These are phyloP conservation scores for Dipteronia sinensis DNA, from an alignment of 345 rosid species.

Conservation along the genomic window DNA sequence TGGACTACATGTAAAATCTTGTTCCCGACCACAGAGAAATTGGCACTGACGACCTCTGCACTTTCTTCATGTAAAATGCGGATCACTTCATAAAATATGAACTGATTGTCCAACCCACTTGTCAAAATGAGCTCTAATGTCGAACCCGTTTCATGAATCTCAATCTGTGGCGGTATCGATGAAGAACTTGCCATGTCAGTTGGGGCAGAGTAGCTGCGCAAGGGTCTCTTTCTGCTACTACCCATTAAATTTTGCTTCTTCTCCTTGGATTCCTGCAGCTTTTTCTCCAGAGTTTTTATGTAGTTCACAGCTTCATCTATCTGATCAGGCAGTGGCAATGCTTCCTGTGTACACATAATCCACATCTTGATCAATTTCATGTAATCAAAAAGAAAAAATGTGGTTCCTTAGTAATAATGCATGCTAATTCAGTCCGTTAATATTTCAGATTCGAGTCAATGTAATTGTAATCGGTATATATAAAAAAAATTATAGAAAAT, in stretches of 20 bases:
- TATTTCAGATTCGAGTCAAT: too few species aligned
- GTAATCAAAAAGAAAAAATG: background rate
- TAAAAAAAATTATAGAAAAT: background rate
- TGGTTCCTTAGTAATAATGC: too few species aligned
- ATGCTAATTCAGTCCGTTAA: too few species aligned
- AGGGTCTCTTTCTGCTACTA: slow-evolving; percentile 32
- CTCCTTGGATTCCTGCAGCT: slow-evolving; percentile 34
- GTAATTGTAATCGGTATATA: too few species aligned
- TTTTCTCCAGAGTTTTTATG: slow-evolving; percentile 39
- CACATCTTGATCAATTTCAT: background rate
- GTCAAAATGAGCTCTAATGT: slow-evolving; percentile 37
- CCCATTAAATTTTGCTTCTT: slow-evolving; percentile 33
- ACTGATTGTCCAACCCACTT: slow-evolving; percentile 28
- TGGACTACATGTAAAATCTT: slow-evolving; percentile 37
- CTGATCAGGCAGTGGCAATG: slow-evolving; percentile 46
- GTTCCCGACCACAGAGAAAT: slow-evolving; percentile 28
- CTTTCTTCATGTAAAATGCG: slow-evolving; percentile 46
- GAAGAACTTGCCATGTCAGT: background rate
- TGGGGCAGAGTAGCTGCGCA: background rate
- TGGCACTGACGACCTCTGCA: slow-evolving; percentile 43
- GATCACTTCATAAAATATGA: slow-evolving; percentile 42
- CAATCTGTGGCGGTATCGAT: slow-evolving; percentile 32
- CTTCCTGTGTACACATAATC: slow-evolving; percentile 32
- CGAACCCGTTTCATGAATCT: slow-evolving; percentile 40
- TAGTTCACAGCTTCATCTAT: slow-evolving; percentile 54